Percentiles rank a stretch among this genome's conserved stretches.
These are phyloP conservation scores for Chlamydomonas schloesseri DNA, from an alignment of 139 green algal genomes.

Conservation along the genomic window DNA sequence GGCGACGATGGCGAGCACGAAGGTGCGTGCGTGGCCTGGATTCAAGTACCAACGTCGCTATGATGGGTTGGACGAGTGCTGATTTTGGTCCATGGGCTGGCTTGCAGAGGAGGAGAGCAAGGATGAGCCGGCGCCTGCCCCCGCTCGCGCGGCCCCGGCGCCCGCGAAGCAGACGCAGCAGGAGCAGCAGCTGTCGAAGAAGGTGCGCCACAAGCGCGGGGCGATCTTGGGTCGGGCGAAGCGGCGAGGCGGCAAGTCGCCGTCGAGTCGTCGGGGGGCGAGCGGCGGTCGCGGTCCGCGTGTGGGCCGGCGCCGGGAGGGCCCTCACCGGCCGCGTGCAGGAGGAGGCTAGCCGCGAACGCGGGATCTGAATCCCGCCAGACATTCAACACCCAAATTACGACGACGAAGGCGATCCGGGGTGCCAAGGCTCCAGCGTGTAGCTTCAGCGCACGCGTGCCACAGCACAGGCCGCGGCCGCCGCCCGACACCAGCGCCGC, in stretches of 20 bases:
- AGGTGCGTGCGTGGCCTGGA: neutral
- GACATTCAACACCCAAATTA: too few species aligned
- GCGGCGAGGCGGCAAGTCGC: neutral
- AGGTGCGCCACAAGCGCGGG: slow-evolving; percentile 49
- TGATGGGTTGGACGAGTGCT: neutral
- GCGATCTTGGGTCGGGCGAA: neutral
- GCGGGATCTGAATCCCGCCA: too few species aligned
- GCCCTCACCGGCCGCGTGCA: too few species aligned
- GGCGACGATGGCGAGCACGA: slow-evolving; percentile 52
- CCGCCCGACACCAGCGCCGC: too few species aligned
- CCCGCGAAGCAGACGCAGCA: slow-evolving; percentile 45
- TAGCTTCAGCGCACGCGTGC: too few species aligned
- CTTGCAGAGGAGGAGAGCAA: slow-evolving; percentile 44
- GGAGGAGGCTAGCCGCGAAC: too few species aligned
- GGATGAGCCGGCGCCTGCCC: neutral
- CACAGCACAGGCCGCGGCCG: too few species aligned
- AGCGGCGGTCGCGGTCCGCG: too few species aligned
- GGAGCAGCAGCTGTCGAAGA: slow-evolving; percentile 77
- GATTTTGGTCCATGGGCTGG: neutral
- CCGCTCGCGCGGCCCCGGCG: slow-evolving; percentile 27
- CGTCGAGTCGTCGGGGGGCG: too few species aligned
- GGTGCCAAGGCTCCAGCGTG: too few species aligned
- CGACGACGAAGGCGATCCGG: too few species aligned
- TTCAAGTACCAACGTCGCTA: neutral
- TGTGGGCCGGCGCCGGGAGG: too few species aligned